Base-by-base conservation (phyloP, 2,329 filamentous ascomycete species). In the Alternaria dauci region DNA sequence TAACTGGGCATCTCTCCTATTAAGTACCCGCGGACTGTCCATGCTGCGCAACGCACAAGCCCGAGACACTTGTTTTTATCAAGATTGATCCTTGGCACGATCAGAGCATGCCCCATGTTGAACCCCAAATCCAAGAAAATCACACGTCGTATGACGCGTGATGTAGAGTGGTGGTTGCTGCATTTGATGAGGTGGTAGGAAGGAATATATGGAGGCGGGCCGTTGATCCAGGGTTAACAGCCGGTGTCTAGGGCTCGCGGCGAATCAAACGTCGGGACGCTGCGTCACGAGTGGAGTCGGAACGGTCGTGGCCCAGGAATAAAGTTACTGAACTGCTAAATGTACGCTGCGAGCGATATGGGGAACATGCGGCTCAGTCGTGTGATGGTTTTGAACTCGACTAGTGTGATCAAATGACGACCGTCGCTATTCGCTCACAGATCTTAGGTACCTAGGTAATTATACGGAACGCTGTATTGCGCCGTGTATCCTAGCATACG, bases 141-240 rank as follows among this genome's bases (percentile, higher is more conserved):
- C 26, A 55, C 53, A 41, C 28, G 34, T 44, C 28, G 42, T 38
- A 59, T 57, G 47, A 46, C 54, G 69, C 57, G 57, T 68, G 55
- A 61, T 55, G 65, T 68, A 75, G 62, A 73, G 73, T 74, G 59
- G 42, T 51, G 55, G 50, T 66, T 63, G 64, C 52, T 65, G 60
- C 56, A 55, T 64, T 74, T 66, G 68, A 73, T 73, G 71, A 71
- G 62, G 65, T 55, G 56, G 65, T 68, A 53, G 54, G 44, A 46
- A 18, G 18, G 50, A 41, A 68, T 58, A 69, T 72, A 72, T 72
- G 68, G 58, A 69, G 64, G 67, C 74, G 74, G 73, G 59, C 74
- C 74, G 73, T 54, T 62, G 23, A 60, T 68, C 74, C 72, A 71
- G 70, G 69, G 55, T 68, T 61, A 65, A 66, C 52, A 65, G 67